These are phyloP conservation scores for Antarctomyces pellizariae DNA, from an alignment of 495 filamentous ascomycete genomes.

Conservation along the genomic window DNA sequence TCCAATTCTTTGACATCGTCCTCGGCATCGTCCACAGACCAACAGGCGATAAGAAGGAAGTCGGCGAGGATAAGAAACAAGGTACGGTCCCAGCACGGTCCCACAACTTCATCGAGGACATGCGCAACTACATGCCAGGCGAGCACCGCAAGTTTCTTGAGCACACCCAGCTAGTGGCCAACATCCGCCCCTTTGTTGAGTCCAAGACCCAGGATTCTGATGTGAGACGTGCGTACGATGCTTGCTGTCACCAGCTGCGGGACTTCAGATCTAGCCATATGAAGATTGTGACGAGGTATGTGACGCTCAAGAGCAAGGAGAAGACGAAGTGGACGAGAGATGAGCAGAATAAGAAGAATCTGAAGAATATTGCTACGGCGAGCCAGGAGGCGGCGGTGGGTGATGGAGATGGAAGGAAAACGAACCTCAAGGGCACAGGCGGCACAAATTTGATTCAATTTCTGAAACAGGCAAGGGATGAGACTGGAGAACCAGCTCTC, in stretches of 20 bases:
- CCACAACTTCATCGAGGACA: slow-evolving; percentile 87
- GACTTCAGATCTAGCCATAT: slow-evolving; percentile 84
- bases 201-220: slow-evolving; percentile 30
- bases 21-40: slow-evolving; percentile 79
- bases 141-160: slow-evolving; percentile 73
- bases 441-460: slow-evolving; percentile 86
- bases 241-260: slow-evolving; percentile 77
- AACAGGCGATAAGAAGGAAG: slow-evolving; percentile 43
- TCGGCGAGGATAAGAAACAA: slow-evolving; percentile 23
- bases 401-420: slow-evolving; percentile 17
- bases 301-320: slow-evolving; percentile 44
- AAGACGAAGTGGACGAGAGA: no score
- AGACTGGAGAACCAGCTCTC: slow-evolving; percentile 87
- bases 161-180: slow-evolving; percentile 56
- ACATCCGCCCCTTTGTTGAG: slow-evolving; percentile 73
- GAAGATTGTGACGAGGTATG: slow-evolving; percentile 88
- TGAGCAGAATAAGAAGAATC: no score
- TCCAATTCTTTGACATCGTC: slow-evolving; percentile 89
- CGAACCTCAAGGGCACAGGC: slow-evolving; percentile 68
- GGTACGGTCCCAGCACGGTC: slow-evolving; percentile 31
- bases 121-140: slow-evolving; percentile 93
- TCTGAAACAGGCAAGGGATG: slow-evolving; percentile 82
- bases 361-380: slow-evolving; percentile 43
- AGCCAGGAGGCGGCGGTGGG: slow-evolving; percentile 23
- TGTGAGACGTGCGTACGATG: slow-evolving; percentile 66